Conservation (phyloP, 305 asterid species). For the Fraxinus dipetala region DNA sequence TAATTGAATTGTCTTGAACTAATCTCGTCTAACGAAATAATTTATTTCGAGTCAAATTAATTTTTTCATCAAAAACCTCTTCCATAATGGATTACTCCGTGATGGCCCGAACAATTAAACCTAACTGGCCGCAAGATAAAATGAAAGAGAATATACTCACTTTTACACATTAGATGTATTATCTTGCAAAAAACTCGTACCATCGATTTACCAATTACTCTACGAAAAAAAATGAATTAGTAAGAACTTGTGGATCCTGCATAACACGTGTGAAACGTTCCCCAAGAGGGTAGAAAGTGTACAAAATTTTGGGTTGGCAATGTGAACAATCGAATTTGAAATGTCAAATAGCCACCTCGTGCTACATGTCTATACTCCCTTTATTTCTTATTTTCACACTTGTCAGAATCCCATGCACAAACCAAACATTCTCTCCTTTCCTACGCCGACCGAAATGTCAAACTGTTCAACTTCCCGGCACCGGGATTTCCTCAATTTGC, state of each 20-base stretch:
- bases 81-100: not conserved
- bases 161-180: too few species aligned
- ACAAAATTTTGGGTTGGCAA: not conserved
- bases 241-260: too few species aligned
- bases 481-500: not conserved
- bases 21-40: not conserved
- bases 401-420: not conserved
- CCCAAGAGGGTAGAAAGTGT: not conserved
- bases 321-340: not conserved
- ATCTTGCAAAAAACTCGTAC: too few species aligned
- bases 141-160: too few species aligned
- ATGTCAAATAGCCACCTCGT: conserved; percentile 2
- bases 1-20: not conserved
- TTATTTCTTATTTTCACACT: not conserved
- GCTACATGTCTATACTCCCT: not conserved
- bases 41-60: not conserved
- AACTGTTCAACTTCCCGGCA: conserved; percentile 19
- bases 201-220: too few species aligned
- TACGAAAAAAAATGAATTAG: not conserved
- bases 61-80: not conserved
- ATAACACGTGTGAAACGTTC: too few species aligned
- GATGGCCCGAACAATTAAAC: not conserved
- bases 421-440: not conserved
- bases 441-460: conserved; percentile 16
- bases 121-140: too few species aligned